phyloP scores from a whole-genome alignment of 139 green algal genomes.

The Chlamydomonas urium region DNA sequence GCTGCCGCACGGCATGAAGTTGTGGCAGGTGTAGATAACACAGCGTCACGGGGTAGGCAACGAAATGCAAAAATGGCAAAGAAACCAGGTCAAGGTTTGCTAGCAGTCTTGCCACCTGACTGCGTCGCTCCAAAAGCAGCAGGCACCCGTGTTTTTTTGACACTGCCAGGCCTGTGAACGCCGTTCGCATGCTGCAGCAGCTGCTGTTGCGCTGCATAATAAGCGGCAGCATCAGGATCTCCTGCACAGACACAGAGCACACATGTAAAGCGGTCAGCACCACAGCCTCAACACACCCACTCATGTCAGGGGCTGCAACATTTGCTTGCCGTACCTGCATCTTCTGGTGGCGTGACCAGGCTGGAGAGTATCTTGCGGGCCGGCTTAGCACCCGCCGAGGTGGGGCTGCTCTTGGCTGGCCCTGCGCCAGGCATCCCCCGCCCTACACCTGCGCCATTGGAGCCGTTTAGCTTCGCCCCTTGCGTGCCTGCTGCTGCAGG shows the following conservation, averaged over 20 bases:
- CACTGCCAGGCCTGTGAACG: conserved; percentile 28
- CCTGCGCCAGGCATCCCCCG: too few relatives aligned
- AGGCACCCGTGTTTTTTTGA: conserved; percentile 22
- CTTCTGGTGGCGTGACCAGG: not conserved
- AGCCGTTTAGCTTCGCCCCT: too few relatives aligned
- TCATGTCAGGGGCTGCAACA: not conserved
- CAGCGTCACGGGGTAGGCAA: too few relatives aligned
- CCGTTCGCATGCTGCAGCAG: conserved; percentile 1
- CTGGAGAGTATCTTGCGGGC: not conserved
- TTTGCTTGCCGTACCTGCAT: not conserved
- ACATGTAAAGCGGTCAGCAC: conserved; percentile 17
- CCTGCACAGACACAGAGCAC: not conserved
- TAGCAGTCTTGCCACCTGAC: not conserved
- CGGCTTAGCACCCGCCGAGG: not conserved
- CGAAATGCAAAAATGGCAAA: too few relatives aligned
- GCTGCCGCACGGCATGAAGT: too few relatives aligned
- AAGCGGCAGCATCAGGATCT: conserved; percentile 30
- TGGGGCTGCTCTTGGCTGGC: too few relatives aligned
- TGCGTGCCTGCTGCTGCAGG: too few relatives aligned
- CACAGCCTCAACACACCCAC: not conserved
- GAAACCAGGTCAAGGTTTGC: too few relatives aligned
- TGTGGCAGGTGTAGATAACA: too few relatives aligned
- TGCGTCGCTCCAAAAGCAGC: conserved; percentile 19
- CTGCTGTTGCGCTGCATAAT: conserved; percentile 35
- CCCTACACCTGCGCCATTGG: too few relatives aligned